Percentiles rank a stretch among this genome's conserved stretches.
phyloP scores from a whole-genome alignment of 2,329 filamentous ascomycete genomes.

The Verticillium nubilum region DNA sequence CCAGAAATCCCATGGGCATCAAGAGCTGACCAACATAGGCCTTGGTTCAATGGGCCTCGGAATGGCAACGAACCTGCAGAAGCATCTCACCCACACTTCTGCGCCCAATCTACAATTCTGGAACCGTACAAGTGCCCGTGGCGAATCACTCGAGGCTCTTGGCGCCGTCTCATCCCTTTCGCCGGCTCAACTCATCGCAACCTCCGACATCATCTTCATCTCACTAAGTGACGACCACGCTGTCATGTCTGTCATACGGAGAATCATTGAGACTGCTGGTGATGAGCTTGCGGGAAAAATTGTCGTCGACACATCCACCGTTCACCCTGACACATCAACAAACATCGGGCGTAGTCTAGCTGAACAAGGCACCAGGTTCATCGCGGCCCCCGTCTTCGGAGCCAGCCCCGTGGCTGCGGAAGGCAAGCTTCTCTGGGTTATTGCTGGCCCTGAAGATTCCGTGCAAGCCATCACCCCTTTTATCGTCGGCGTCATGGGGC shows the following conservation, averaged over 20 bases:
- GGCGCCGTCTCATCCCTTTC: conserved; percentile 18
- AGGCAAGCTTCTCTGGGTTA: conserved; percentile 38
- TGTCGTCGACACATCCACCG: conserved; percentile 43
- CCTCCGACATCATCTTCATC: conserved; percentile 29
- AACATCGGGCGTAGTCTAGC: conserved; percentile 20
- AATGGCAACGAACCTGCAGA: conserved; percentile 46
- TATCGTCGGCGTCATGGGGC: conserved; percentile 34
- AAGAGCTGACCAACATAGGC: conserved; percentile 17
- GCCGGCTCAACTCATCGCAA: conserved; percentile 18
- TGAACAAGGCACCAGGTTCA: conserved; percentile 25
- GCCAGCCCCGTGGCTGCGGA: conserved; percentile 40
- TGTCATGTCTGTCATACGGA: conserved; percentile 25
- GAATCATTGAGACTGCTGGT: conserved; percentile 18
- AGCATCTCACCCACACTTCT: conserved; percentile 21
- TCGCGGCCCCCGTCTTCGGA: conserved; percentile 44
- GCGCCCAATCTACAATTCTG: conserved; percentile 28
- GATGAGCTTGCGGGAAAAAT: conserved; percentile 29
- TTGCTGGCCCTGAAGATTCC: conserved; percentile 33
- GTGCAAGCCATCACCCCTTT: conserved; percentile 29
- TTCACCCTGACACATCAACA: conserved; percentile 37
- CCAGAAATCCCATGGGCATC: no score
- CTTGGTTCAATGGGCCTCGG: conserved; percentile 45
- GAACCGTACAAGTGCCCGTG: conserved; percentile 42
- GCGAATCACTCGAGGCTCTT: conserved; percentile 21
- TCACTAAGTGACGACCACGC: conserved; percentile 37